Evolutionary conservation across 257 asterid genomes (phyloP).

Genomic region (Echium plantagineum): DNA sequence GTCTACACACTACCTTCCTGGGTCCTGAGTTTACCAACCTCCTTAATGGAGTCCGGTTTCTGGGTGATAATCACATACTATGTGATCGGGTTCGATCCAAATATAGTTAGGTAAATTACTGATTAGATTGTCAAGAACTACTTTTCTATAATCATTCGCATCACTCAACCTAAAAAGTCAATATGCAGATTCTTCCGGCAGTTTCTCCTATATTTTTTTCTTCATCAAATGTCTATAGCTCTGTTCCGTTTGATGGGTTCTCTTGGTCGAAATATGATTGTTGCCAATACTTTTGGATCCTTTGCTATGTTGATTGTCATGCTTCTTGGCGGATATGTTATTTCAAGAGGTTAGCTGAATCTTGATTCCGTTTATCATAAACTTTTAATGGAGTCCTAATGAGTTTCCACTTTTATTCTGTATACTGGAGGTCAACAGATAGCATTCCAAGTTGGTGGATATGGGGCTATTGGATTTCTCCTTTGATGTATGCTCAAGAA

Average conservation of each 20-base stretch:
- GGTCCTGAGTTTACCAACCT: constrained; percentile 76
- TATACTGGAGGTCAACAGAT: constrained; percentile 39
- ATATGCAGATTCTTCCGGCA: constrained; percentile 67
- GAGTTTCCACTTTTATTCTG: constrained; percentile 4
- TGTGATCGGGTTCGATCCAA: constrained; percentile 88
- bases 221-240: constrained; percentile 84
- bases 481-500: constrained; percentile 83
- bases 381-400: neutral
- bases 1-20: constrained; percentile 89
- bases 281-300: constrained; percentile 96
- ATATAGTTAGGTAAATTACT: constrained; percentile 48
- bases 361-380: neutral
- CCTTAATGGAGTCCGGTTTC: constrained; percentile 73
- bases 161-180: constrained; percentile 3
- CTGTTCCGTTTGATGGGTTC: constrained; percentile 92
- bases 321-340: constrained; percentile 90
- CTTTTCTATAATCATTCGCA: neutral
- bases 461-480: constrained; percentile 96
- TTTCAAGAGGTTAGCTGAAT: constrained; percentile 68
- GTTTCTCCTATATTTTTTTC: constrained; percentile 65
- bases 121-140: neutral
- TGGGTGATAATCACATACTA: constrained; percentile 92
- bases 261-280: constrained; percentile 87
- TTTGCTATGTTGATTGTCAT: constrained; percentile 89
- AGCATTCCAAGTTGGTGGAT: constrained; percentile 94